Percentiles rank a stretch among this genome's conserved stretches.
Evolutionary conservation across 1,139 yeast species (phyloP).

Genomic region (Hyphopichia burtonii): DNA sequence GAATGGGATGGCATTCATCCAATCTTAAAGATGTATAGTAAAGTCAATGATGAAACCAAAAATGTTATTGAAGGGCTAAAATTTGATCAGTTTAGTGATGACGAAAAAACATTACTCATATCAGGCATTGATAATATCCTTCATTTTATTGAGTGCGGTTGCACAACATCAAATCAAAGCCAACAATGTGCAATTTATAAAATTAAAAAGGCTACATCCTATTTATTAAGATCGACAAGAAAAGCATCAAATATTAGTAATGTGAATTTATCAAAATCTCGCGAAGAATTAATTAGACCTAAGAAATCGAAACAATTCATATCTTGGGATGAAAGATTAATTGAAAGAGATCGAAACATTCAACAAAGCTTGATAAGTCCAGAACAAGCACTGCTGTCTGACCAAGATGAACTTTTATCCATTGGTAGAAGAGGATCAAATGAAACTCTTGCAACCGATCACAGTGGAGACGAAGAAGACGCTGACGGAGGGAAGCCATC

Average conservation of each 20-base stretch:
- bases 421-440: background rate
- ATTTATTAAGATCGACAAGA: conserved; percentile 56
- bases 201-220: conserved; percentile 60
- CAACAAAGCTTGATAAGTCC: conserved; percentile 16
- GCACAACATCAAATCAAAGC: conserved; percentile 47
- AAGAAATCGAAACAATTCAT: conserved; percentile 30
- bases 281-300: conserved; percentile 40
- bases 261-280: conserved; percentile 35
- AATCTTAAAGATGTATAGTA: conserved; percentile 50
- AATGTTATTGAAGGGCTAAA: conserved; percentile 25
- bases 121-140: conserved; percentile 61
- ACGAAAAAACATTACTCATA: conserved; percentile 53
- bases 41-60: conserved; percentile 9
- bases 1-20: conserved; percentile 86
- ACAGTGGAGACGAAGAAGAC: background rate
- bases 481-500: background rate
- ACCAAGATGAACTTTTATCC: background rate
- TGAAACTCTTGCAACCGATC: conserved; percentile 2
- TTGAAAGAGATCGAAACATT: conserved; percentile 29
- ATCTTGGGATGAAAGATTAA: conserved; percentile 41
- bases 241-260: conserved; percentile 47
- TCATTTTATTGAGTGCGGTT: conserved; percentile 61
- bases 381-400: background rate
- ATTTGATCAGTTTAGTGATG: conserved; percentile 50
- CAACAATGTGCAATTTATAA: conserved; percentile 56